Percentiles rank a stretch among this genome's conserved stretches.
phyloP scores from a whole-genome alignment of 768 basidiomycete species.

The Xanthoconium purpureum region DNA sequence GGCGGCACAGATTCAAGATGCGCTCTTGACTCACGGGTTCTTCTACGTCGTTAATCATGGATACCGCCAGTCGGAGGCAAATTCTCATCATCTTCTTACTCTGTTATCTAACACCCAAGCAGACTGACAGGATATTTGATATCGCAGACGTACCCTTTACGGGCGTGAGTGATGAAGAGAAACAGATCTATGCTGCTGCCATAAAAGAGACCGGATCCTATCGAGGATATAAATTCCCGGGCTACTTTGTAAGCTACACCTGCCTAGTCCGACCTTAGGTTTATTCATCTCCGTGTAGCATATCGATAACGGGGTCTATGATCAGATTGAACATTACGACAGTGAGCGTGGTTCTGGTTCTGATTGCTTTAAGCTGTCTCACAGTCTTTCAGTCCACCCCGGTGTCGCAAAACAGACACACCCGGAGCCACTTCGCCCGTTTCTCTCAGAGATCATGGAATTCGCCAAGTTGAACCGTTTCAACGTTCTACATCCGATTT shows the following conservation, averaged over 20 bases:
- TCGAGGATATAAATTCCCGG: constrained; percentile 51
- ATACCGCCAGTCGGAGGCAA: constrained; percentile 37
- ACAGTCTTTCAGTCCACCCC: constrained; percentile 43
- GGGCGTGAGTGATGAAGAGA: constrained; percentile 41
- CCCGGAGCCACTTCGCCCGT: constrained; percentile 47
- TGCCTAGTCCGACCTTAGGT: neutral
- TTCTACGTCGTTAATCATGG: constrained; percentile 41
- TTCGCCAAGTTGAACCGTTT: constrained; percentile 52
- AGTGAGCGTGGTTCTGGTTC: constrained; percentile 35
- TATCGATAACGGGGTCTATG: constrained; percentile 58
- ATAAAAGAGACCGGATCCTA: constrained; percentile 46
- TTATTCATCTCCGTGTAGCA: constrained; percentile 37
- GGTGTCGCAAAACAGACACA: constrained; percentile 46
- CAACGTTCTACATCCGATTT: constrained; percentile 47
- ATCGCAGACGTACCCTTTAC: constrained; percentile 48
- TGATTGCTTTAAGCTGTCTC: neutral
- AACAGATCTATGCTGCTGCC: constrained; percentile 37
- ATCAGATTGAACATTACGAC: constrained; percentile 66
- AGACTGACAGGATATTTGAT: constrained; percentile 49
- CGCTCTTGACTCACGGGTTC: constrained; percentile 45
- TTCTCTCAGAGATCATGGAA: constrained; percentile 49
- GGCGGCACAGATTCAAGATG: constrained; percentile 41
- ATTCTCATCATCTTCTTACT: neutral
- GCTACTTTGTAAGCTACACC: constrained; percentile 42
- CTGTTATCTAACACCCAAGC: constrained; percentile 29